Conservation (phyloP, 2,329 filamentous ascomycete genomes). For the Berkeleyomyces rouxiae region DNA sequence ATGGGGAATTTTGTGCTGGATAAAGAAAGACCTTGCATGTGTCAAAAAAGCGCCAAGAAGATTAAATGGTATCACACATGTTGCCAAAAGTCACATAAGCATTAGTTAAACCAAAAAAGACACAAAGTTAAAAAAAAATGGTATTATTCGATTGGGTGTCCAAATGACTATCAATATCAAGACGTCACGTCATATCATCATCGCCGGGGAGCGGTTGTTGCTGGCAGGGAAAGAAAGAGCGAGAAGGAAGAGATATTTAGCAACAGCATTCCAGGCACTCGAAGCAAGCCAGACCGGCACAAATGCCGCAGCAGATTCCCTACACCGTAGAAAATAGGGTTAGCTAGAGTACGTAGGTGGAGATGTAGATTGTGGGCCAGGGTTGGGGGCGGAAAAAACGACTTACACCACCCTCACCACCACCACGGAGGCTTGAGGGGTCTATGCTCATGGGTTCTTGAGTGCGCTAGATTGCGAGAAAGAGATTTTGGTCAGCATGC, state of each 20-base stretch:
- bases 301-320: constrained; percentile 26
- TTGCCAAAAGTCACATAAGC: too few species aligned
- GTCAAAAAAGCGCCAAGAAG: background rate
- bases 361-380: background rate
- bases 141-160: background rate
- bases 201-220: too few species aligned
- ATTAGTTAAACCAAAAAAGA: background rate
- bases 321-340: constrained; percentile 10
- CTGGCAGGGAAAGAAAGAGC: too few species aligned
- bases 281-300: constrained; percentile 25
- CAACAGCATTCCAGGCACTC: constrained; percentile 22
- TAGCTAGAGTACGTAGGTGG: background rate
- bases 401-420: constrained; percentile 9
- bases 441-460: constrained; percentile 3
- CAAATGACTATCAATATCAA: background rate
- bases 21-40: background rate
- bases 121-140: background rate
- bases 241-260: constrained; percentile 11
- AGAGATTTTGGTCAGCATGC: background rate
- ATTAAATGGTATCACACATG: too few species aligned
- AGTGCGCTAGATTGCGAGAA: background rate
- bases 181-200: too few species aligned
- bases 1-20: background rate
- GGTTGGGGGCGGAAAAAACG: background rate
- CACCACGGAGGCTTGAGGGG: constrained; percentile 4